Evolutionary conservation across 2,329 filamentous ascomycete genomes (phyloP).

Genomic region (Fonsecaea pugnacius): DNA sequence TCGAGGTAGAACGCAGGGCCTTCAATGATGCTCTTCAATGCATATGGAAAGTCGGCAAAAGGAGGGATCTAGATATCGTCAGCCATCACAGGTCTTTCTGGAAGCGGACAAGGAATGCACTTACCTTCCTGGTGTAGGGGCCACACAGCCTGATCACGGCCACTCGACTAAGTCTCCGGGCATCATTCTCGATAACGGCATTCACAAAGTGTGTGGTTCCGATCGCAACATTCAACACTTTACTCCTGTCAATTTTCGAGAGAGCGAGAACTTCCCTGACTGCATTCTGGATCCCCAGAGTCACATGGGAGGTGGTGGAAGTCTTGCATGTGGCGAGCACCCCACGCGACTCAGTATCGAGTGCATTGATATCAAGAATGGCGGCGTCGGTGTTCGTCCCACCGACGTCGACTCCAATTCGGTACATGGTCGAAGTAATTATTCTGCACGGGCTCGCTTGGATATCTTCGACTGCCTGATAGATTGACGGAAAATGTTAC

Average conservation of each 20-base stretch:
- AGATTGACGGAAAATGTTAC: background rate
- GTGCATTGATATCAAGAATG: constrained; percentile 50
- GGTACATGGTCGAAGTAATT: constrained; percentile 41
- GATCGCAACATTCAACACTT: constrained; percentile 55
- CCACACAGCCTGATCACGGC: constrained; percentile 55
- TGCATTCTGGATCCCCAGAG: constrained; percentile 54
- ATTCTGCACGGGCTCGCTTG: constrained; percentile 3
- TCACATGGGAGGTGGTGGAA: constrained; percentile 57
- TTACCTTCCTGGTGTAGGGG: constrained; percentile 48
- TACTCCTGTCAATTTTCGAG: constrained; percentile 45
- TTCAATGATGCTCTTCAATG: constrained; percentile 48
- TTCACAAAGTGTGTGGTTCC: constrained; percentile 59
- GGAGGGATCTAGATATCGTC: constrained; percentile 45
- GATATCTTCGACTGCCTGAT: background rate
- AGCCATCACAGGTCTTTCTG: constrained; percentile 13
- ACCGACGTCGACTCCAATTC: constrained; percentile 51
- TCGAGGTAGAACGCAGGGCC: constrained; percentile 51
- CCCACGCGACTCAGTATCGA: constrained; percentile 45
- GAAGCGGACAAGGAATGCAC: constrained; percentile 2
- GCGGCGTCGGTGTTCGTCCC: constrained; percentile 52
- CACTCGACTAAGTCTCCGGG: constrained; percentile 50
- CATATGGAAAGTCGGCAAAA: constrained; percentile 53
- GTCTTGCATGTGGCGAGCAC: constrained; percentile 57
- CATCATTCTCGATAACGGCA: constrained; percentile 54
- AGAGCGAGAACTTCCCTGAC: constrained; percentile 50